Conservation (phyloP, 164 flowering plant genomes). For the Litsea cubeba region DNA sequence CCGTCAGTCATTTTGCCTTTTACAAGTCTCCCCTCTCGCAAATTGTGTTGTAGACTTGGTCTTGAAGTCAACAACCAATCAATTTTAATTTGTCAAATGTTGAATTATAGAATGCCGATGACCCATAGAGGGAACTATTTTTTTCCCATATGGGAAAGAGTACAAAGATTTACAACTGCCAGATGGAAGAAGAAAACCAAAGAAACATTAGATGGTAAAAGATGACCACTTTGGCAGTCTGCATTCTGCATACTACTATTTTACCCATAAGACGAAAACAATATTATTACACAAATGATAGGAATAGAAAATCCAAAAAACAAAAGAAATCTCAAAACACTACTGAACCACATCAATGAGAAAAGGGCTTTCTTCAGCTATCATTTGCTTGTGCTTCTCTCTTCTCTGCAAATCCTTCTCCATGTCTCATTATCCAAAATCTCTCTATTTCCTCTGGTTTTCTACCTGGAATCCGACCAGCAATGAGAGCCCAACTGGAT, state of each 20-base stretch:
- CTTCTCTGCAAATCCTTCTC: constrained; percentile 19
- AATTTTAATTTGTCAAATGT: no score
- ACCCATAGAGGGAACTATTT: no score
- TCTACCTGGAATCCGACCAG: constrained; percentile 71
- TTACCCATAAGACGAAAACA: not conserved
- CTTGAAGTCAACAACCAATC: no score
- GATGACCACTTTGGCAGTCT: not conserved
- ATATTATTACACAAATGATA: not conserved
- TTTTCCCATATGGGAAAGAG: no score
- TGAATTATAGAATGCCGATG: no score
- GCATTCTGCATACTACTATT: not conserved
- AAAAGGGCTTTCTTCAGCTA: not conserved
- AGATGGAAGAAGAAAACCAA: no score
- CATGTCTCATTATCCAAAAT: constrained; percentile 81
- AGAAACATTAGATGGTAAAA: no score
- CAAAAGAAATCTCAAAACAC: not conserved
- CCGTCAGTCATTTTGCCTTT: no score
- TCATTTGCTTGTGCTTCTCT: not conserved
- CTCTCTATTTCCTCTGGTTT: constrained; percentile 80
- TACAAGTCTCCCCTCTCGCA: no score
- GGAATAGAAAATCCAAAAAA: not conserved
- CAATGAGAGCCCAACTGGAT: constrained; percentile 67
- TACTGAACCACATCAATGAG: not conserved
- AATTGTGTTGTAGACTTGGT: no score
- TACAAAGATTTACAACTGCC: no score